phyloP scores from a whole-genome alignment of 345 rosid genomes.

The Heritiera littoralis region DNA sequence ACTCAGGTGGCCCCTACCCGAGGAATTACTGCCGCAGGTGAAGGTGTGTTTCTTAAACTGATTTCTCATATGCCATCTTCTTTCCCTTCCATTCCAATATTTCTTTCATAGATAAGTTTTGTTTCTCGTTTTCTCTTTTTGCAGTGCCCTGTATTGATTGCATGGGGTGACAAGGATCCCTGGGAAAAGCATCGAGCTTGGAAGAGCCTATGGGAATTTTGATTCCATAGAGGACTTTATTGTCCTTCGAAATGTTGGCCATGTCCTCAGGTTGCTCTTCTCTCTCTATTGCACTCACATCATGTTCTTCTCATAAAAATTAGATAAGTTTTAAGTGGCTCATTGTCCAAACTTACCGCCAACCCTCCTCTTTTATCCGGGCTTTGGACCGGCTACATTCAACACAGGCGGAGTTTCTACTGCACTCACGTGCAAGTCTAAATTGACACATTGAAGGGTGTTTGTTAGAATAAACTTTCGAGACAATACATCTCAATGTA shows the following conservation, averaged over 20 bases:
- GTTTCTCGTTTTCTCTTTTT: constrained; percentile 10
- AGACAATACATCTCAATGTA: not conserved
- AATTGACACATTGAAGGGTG: not conserved
- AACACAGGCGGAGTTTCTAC: not conserved
- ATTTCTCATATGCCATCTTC: not conserved
- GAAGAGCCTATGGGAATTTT: constrained; percentile 59
- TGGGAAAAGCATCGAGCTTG: constrained; percentile 91
- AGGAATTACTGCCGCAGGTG: constrained; percentile 77
- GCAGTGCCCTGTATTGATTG: constrained; percentile 86
- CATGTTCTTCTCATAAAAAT: no score
- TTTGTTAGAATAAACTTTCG: not conserved
- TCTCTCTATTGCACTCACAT: not conserved
- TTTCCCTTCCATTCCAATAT: not conserved
- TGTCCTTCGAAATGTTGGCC: constrained; percentile 76
- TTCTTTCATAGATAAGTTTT: not conserved
- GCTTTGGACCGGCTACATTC: no score
- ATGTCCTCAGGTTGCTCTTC: constrained; percentile 83
- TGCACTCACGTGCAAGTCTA: not conserved
- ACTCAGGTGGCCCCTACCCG: constrained; percentile 87
- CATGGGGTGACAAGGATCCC: constrained; percentile 97
- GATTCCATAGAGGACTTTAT: constrained; percentile 72
- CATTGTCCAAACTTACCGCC: no score
- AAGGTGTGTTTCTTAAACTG: constrained; percentile 47
- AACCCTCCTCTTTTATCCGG: no score
- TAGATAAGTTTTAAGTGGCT: no score